Evolutionary conservation across 805 yeast species (phyloP), one percentile per base, ranked within the genome.

Genomic region (Ogataea glucozyma): DNA sequence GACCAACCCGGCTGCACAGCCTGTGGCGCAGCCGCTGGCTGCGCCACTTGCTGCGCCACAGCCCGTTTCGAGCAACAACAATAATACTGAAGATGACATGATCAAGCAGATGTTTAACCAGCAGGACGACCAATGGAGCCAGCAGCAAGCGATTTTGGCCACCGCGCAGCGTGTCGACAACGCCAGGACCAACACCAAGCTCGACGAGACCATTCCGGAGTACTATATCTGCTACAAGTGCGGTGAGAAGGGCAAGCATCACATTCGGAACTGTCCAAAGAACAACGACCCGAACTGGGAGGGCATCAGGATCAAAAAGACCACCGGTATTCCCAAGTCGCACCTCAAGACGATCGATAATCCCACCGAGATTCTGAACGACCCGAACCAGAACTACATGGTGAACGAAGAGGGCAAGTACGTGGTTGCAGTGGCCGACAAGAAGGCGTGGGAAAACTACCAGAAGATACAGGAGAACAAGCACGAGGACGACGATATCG

Each of bases 251-350:
- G 93, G 88, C 43, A 78, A 76, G 47, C 99, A 93, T 64, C 91
- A 95, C 89, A 91, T 93, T 46, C 86, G 85, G 59, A 88, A 89
- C 56, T 93, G 99, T 70, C 99, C 99, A 0, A 88, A 95, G 3
- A 85, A 87, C 57, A 81, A 79, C 32, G 98, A 91, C 65, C 97
- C 97, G 2, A 86, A 81, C 54, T 89, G 89, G 75, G 98, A 91
- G 60, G 96, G 96, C 14, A 88, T 87, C 58, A 75, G 95, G 47
- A 85, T 93, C 37, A 85, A 87, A 55, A 77, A 95, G 54, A 90
- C 97, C 0, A 93, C 98, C 0, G 99, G 99, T 82, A 93, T 93
- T 58, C 99, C 99, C 2, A 85, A 84, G 64, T 84, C 95, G 24
- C 88, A 88, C 64, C 78, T 93, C 64, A 85, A 88, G 53, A 84